Evolutionary conservation across 495 filamentous ascomycete genomes (phyloP), one percentile per base, ranked within the genome.

Genomic region (Trichoderma orchidacearum): DNA sequence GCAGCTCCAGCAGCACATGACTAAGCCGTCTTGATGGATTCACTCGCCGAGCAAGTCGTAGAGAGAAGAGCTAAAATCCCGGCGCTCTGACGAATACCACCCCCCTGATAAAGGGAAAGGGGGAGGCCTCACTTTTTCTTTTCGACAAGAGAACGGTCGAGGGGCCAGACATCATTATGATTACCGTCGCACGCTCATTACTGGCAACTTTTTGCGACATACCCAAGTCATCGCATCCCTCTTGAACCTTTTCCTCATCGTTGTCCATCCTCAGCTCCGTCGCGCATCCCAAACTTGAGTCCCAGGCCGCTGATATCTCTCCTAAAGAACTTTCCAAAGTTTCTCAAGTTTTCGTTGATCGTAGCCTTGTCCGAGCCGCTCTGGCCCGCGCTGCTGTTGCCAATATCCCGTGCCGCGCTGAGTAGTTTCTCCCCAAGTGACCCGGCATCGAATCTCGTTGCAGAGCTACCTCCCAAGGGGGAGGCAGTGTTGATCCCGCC

Each of bases 281-380:
- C 75, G 56, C 75, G 64, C 67, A 74, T 77, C 38, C 70, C 73
- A 54, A 93, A 90, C 59, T 87, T 72, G 9, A 85, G 81, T 9
- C 88, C 85, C 68, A 97, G 83, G 3, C 85, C 85, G 34, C 89
- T 86, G 30, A 92, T 80, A 73, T 98, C 93, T 55, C 92, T 71
- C 52, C 85, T 81, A 73, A 98, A 97, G 71, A 98, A 95, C 70
- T 93, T 96, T 3, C 93, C 93, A 66, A 98, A 86, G 68, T 87
- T 95, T 77, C 86, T 89, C 69, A 95, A 63, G 68, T 96, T 96
- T 70, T 94, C 90, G 62, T 95, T 92, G 55, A 95, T 75, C 36
- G 85, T 86, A 3, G 74, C 69, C 41, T 67, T 72, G 31, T 69
- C 69, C 12, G 59, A 56, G 32, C 58, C 59, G 66, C 63, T 66